phyloP scores from a whole-genome alignment of 768 basidiomycete genomes.

The Russula sp. region DNA sequence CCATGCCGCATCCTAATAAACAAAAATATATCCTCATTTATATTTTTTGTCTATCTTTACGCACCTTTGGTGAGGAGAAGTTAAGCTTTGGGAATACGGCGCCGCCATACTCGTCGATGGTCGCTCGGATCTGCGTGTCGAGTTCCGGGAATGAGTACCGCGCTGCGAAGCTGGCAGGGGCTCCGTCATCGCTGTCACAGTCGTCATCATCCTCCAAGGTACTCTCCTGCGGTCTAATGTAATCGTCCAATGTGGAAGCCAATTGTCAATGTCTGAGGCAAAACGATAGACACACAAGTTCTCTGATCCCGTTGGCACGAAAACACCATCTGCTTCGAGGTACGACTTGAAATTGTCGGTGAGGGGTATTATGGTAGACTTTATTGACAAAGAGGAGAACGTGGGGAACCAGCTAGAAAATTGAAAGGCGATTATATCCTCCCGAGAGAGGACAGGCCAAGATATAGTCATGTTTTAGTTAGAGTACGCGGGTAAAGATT shows the following conservation, averaged over 20 bases:
- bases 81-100: constrained; percentile 96
- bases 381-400: constrained; percentile 62
- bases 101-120: constrained; percentile 65
- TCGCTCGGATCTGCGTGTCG: constrained; percentile 65
- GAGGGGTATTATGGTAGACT: constrained; percentile 73
- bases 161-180: constrained; percentile 27
- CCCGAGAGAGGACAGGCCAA: constrained; percentile 53
- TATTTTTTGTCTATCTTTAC: constrained; percentile 22
- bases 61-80: constrained; percentile 88
- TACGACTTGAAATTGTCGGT: constrained; percentile 62
- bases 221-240: constrained; percentile 49
- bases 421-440: constrained; percentile 68
- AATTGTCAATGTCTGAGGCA: neutral
- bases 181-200: constrained; percentile 43
- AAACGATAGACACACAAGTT: constrained; percentile 52
- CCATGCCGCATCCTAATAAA: constrained; percentile 84
- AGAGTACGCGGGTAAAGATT: neutral
- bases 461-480: constrained; percentile 27
- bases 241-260: neutral
- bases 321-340: constrained; percentile 79
- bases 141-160: constrained; percentile 76
- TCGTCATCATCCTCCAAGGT: constrained; percentile 51
- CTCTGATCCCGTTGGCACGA: constrained; percentile 79
- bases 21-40: too few species aligned
- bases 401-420: constrained; percentile 83